Conservation (phyloP, 305 asterid genomes). For the Rubia balearica region DNA sequence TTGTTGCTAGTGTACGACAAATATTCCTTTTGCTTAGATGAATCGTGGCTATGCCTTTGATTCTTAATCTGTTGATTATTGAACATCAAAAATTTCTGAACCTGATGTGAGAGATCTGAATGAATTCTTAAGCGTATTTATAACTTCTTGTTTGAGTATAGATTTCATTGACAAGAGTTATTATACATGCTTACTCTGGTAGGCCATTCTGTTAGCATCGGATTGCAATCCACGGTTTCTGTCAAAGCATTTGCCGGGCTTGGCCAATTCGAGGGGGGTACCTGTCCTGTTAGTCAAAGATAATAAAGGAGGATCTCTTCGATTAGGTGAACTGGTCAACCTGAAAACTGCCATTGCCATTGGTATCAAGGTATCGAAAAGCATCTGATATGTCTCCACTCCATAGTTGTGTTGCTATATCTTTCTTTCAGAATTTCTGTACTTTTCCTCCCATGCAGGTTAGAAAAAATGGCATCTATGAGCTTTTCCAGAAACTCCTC, state of each 20-base stretch:
- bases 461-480: constrained; percentile 50
- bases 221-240: constrained; percentile 80
- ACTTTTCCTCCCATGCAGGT: constrained; percentile 37
- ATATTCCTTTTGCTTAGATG: too few species aligned
- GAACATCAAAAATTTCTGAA: neutral
- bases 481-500: constrained; percentile 35
- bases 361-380: constrained; percentile 58
- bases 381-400: neutral
- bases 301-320: constrained; percentile 55
- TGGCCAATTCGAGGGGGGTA: constrained; percentile 68
- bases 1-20: neutral
- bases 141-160: constrained; percentile 3
- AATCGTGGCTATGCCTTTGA: neutral
- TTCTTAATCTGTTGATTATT: neutral
- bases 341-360: constrained; percentile 74
- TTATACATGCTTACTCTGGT: constrained; percentile 5
- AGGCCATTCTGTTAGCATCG: constrained; percentile 72
- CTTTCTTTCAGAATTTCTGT: neutral
- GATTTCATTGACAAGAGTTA: neutral
- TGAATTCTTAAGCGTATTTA: constrained; percentile 3
- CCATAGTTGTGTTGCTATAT: neutral
- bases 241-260: constrained; percentile 58
- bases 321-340: constrained; percentile 72
- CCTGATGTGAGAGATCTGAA: neutral
- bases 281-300: constrained; percentile 62